Evolutionary conservation across 1,284 basidiomycete species (phyloP).

Genomic region (Trichosporon asahii): DNA sequence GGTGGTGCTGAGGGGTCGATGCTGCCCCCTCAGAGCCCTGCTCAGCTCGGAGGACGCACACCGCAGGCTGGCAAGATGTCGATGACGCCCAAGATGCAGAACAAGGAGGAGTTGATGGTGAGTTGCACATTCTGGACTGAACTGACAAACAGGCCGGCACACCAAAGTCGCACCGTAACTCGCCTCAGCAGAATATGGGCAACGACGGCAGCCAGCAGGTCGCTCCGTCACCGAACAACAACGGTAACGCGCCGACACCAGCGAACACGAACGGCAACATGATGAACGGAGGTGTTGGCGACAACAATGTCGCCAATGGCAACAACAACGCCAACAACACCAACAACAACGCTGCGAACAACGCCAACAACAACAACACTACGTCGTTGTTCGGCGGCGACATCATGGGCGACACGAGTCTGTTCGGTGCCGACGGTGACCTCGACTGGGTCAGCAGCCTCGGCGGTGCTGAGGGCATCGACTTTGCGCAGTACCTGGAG

Average conservation of each 20-base stretch:
- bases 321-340: not conserved
- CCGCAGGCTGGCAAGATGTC: slow-evolving; percentile 25
- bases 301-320: not conserved
- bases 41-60: slow-evolving; percentile 33
- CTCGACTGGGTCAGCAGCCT: slow-evolving; percentile 22
- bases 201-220: slow-evolving; percentile 8
- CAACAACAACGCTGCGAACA: not conserved
- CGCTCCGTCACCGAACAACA: slow-evolving; percentile 9
- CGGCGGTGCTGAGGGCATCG: slow-evolving; percentile 26
- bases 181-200: slow-evolving; percentile 26
- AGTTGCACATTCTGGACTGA: not conserved
- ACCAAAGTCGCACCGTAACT: slow-evolving; percentile 45
- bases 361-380: slow-evolving; percentile 2
- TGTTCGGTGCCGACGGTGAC: slow-evolving; percentile 21
- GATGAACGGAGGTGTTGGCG: slow-evolving; percentile 8
- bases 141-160: slow-evolving; percentile 30
- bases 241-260: slow-evolving; percentile 8
- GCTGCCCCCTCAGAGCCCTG: slow-evolving; percentile 46
- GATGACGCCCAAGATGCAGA: slow-evolving; percentile 25
- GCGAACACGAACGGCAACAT: slow-evolving; percentile 4
- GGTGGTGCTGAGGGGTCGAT: slow-evolving; percentile 33
- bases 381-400: slow-evolving; percentile 14
- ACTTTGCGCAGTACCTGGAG: slow-evolving; percentile 42
- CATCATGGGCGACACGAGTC: slow-evolving; percentile 12
- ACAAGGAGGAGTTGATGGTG: slow-evolving; percentile 36